Evolutionary conservation across 2,329 filamentous ascomycete species (phyloP), one percentile per base, ranked within the genome.

Genomic region (Neurospora crassa): DNA sequence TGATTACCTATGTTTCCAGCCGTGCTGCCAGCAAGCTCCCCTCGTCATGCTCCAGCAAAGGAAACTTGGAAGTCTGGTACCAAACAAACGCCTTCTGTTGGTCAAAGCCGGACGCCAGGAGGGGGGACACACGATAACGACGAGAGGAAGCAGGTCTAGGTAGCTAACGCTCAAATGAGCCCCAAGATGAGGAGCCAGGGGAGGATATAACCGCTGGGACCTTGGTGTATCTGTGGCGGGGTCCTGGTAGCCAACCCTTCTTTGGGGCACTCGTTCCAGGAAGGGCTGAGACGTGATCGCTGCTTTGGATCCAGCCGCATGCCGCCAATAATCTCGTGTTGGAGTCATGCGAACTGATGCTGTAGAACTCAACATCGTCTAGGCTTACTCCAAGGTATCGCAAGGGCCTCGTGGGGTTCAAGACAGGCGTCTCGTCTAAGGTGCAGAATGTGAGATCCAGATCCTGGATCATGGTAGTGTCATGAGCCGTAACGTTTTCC

Each of bases 1-100:
- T 97, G 77, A 97, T n/a, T n/a, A n/a, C n/a, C n/a, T n/a, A n/a
- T 97, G 79, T 92, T 96, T 45, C 91, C 92, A 7, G 90, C 86
- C 7, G 81, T 81, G n/a, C 85, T 85, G 69, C 90, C 89, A 41
- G 91, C 89, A 10, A 40, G 94, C 94, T 74, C n/a, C n/a, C n/a
- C n/a, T 24, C 94, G 90, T 74, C 94, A 89, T 53, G 93, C 94
- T 74, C 90, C 92, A 34, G 92, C 43, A 45, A 20, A 45, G 43
- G 10, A 45, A 20, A 45, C 7, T 40, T 3, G 8, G 8, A 10
- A 2, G 4, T n/a, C 24, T 24, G 7, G 43, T 45, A 45, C 43
- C n/a, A 45, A 45, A 45, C n/a, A 45, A 47, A 47, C n/a, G 43
- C 20, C 47, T 53, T 53, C 20, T 29, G 29, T 16, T 53, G 20